Base-by-base conservation (phyloP, 176 grass and related monocot genomes). In the sorghum (Sorghum bicolor) region DNA sequence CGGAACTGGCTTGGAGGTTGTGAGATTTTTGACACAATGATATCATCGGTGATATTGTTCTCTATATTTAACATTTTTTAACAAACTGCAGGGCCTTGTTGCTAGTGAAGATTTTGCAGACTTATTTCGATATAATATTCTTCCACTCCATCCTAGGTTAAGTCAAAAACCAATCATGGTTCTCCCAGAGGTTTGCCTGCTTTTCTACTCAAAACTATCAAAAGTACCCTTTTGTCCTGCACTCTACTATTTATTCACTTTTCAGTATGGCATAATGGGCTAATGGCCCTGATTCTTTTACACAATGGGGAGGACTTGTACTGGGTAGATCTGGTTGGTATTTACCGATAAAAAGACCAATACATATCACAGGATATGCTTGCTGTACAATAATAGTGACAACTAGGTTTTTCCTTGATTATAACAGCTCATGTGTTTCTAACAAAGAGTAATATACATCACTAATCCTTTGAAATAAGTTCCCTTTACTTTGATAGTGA, bases 91-190 rank as follows among this genome's bases (percentile, higher is more conserved):
- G 95, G 76, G 12, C 64, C 19, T 70, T 70, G 63, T 80, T 82
- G 55, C 84, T 17, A 78, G 81, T 62, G 87, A 94, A 90, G 84
- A 87, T 81, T 85, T 87, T 67, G 88, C 84, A 47, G 91, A 95
- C 84, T 83, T 80, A 58, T 74, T 91, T 26, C 84, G 77, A 78
- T 94, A 88, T 81, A 98, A 98, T 91, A 98, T 98, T 86, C 82
- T 98, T 89, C 91, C 95, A 4, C 87, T 98, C 60, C 86, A 98
- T 91, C 63, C 76, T 70, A 87, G 83, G 86, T 84, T 36, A 65
- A 87, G 73, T 64, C 87, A 91, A 64, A 89, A 89, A 84, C 80
- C 87, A 79, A 98, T 98, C 77, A 98, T 95, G 95, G 87, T 91
- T 87, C 67, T 93, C 65, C 89, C 91, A 70, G 95, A 98, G 95